Evolutionary conservation across 176 grass and related monocot genomes (phyloP), one percentile per base, ranked within the genome.

Genomic region (Triticum monococcum): DNA sequence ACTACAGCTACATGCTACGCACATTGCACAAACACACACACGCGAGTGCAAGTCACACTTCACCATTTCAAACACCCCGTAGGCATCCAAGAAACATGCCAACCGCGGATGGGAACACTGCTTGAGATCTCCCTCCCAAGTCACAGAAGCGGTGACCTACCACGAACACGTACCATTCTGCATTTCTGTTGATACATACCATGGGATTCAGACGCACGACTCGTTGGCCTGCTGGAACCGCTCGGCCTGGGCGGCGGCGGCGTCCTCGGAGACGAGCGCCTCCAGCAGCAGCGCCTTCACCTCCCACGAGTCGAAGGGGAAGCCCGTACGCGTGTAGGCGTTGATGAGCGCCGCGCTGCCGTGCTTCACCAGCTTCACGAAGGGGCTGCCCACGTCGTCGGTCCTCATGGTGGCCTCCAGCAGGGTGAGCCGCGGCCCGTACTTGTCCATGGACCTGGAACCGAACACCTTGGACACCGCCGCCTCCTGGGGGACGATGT

Each of bases 261-360:
- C 90, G 12, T 89, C 85, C 80, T 96, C 92, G 1, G 97, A 99
- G 18, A 94, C 83, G 60, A 99, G 84, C 1, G 97, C 90, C 79
- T 99, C 94, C 4, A 99, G 18, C 12, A 99, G 73, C 72, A 99
- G 64, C 30, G 75, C 88, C 87, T 99, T 99, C 84, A 99, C 94
- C 87, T 99, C 94, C 94, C 97, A 99, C 16, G 97, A 92, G 85
- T 88, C 83, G 31, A 89, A 92, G n/a, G 92, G 89, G 28, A 99
- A 99, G 4, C 87, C 87, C 13, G 48, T 87, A 61, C 97, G 87
- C 0, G 90, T 65, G 71, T 96, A 99, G 37, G 97, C 86, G 64
- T 99, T 99, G 72, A 99, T 78, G 22, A 99, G 88, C 1, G 97
- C 90, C 1, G 97, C 94, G 69, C 94, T 99, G 4, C 87, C 92